Conservation (phyloP, 495 filamentous ascomycete genomes). For the Halenospora varia region DNA sequence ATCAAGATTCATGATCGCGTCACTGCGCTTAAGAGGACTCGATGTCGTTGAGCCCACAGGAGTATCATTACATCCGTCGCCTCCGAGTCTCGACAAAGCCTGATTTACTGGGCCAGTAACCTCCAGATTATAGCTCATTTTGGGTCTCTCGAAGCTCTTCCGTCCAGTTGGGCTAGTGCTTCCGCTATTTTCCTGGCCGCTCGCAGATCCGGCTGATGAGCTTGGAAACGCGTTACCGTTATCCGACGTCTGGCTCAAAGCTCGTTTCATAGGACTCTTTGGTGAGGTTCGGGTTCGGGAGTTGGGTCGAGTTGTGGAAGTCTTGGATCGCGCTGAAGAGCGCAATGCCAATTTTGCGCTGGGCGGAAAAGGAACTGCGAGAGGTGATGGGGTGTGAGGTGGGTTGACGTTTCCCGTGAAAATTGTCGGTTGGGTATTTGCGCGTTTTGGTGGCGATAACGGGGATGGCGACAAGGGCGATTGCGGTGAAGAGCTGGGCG, state of each 20-base stretch:
- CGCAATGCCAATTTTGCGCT: conserved; percentile 49
- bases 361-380: conserved; percentile 48
- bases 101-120: conserved; percentile 43
- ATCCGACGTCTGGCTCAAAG: conserved; percentile 63
- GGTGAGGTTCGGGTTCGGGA: conserved; percentile 57
- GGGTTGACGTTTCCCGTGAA: conserved; percentile 22
- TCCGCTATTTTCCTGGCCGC: conserved; percentile 54
- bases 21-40: conserved; percentile 89
- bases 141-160: conserved; percentile 42
- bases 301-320: conserved; percentile 14
- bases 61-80: conserved; percentile 32
- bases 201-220: conserved; percentile 16
- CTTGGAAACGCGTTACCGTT: conserved; percentile 53
- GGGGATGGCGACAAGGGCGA: conserved; percentile 47
- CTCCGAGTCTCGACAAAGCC: conserved; percentile 39
- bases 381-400: conserved; percentile 36
- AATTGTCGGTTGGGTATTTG: conserved; percentile 34
- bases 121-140: conserved; percentile 39
- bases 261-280: conserved; percentile 72
- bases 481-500: conserved; percentile 36
- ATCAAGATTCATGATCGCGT: conserved; percentile 85
- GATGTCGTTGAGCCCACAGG: conserved; percentile 51
- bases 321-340: conserved; percentile 38
- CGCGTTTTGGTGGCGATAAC: conserved; percentile 44
- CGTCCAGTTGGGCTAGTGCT: conserved; percentile 37